Base-by-base conservation (phyloP, 2,329 filamentous ascomycete genomes). In the Aspergillus persii region DNA sequence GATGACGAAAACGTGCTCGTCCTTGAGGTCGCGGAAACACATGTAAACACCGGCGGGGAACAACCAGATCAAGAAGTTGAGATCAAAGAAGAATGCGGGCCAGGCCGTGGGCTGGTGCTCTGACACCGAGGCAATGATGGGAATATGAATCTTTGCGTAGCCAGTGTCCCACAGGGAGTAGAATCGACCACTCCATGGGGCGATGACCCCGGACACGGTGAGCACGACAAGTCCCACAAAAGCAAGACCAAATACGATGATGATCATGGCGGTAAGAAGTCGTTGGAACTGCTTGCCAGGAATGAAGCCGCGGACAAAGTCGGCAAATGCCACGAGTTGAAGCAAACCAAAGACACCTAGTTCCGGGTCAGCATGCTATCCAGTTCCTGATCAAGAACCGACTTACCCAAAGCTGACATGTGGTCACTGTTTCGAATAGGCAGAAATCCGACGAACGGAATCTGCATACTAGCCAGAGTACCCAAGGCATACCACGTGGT, bases 131-230 rank as follows among this genome's bases (percentile, higher is more conserved):
- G 95, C 95, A 75, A 99, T 99, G 74, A 99, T 99, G 62, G 95
- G 95, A 73, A 99, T 99, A 73, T 99, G 95, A 64, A 98, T 96
- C 84, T 99, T 99, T 71, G 95, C 95, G 74, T 99, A 99, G 69
- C 92, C 90, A 5, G 95, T 99, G 75, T 99, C 96, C 92, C 94
- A 99, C 33, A 99, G 87, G 26, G 96, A 99, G 82, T 99, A 99
- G 85, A 99, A 99, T 69, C 95, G 93, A 64, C 95, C 95, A 70
- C 91, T 92, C 95, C 95, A 99, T 18, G 96, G 95, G 26, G 96
- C 95, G 76, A 99, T 95, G 66, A 95, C 90, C 62, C 95, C 95
- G 18, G 91, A 86, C 23, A 93, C 87, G 7, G 94, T 97, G 53
- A 90, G 81, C n/a, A 87, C 74, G 46, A 96, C 85, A n/a, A 99